phyloP scores from a whole-genome alignment of 2,329 filamentous ascomycete species.

The Calonectria henricotiae region DNA sequence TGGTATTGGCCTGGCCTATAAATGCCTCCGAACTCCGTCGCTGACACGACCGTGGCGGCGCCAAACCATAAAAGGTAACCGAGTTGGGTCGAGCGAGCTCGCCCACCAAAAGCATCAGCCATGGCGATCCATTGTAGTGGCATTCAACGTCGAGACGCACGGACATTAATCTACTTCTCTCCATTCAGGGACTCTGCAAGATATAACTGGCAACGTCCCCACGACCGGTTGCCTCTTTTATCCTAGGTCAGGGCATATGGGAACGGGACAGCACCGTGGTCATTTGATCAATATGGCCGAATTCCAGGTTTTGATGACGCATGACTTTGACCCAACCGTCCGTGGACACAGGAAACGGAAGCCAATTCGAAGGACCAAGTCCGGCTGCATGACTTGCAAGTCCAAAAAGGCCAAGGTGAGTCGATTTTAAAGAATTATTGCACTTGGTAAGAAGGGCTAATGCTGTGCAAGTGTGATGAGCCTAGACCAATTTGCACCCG shows the following conservation, averaged over 20 bases:
- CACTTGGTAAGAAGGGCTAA: not conserved
- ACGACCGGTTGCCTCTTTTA: constrained; percentile 25
- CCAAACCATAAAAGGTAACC: constrained; percentile 27
- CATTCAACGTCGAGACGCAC: not conserved
- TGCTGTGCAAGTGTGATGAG: not conserved
- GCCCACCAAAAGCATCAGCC: not conserved
- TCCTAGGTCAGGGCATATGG: not conserved
- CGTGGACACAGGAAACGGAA: constrained; percentile 15
- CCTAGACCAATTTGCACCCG: constrained; percentile 7
- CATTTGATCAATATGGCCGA: not conserved
- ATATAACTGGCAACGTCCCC: constrained; percentile 3
- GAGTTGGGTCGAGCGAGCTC: constrained; percentile 20
- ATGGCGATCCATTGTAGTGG: not conserved
- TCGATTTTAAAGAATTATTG: no score
- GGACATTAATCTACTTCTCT: constrained; percentile 22
- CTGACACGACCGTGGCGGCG: constrained; percentile 12
- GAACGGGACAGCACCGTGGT: not conserved
- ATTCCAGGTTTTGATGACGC: constrained; percentile 2
- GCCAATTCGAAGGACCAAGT: not conserved
- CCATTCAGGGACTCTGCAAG: not conserved
- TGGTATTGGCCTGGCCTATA: not conserved
- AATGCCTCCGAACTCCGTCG: constrained; percentile 5
- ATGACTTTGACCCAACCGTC: constrained; percentile 11
- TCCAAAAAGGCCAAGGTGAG: constrained; percentile 19
- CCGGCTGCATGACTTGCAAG: constrained; percentile 12